Evolutionary conservation across 306 rosid genomes (phyloP), one percentile per base, ranked within the genome.

Genomic region (Cicer yamashitae): DNA sequence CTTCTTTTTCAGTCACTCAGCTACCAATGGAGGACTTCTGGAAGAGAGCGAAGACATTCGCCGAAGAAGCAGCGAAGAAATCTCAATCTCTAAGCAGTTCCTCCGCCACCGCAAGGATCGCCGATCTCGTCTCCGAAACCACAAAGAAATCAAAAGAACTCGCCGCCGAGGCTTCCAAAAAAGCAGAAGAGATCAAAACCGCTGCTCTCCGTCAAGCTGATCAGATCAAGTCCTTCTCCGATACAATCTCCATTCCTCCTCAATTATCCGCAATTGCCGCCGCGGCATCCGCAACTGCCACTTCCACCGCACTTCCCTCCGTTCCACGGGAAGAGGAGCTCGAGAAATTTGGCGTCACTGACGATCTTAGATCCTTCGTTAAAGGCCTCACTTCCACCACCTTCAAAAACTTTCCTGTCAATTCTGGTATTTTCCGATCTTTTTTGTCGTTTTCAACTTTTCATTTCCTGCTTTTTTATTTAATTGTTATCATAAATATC

Each of bases 101-200:
- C 73, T 78, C 99, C 77, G 81, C 88, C 50, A 79, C 90, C 59
- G 73, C 88, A 25, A 80, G 79, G 54, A 71, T 96, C 89, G 82
- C 98, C 80, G 99, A 92, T 82, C 86, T 96, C 63, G 96, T 96
- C 78, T 89, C 99, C 12, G 98, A 92, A 77, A 92, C 99, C 69
- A 80, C 99, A 68, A 92, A 92, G 87, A 87, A 87, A 80, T 96
- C 98, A n/a, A 88, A 82, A 53, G 98, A 96, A 46, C 81, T 96
- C 47, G 99, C 99, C 60, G 96, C 96, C 10, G 99, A 96, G 64
- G 98, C 99, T 39, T 96, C 99, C 75, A 92, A 92, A 85, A 77
- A 77, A 17, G 99, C 99, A 57, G 97, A 96, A 83, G 87, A 80
- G 77, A 84, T 96, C 87, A 96, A 89, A 68, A 37, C 82, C 25